Evolutionary conservation across 2,329 filamentous ascomycete genomes (phyloP).

Genomic region (Emergomyces pasteurianus): DNA sequence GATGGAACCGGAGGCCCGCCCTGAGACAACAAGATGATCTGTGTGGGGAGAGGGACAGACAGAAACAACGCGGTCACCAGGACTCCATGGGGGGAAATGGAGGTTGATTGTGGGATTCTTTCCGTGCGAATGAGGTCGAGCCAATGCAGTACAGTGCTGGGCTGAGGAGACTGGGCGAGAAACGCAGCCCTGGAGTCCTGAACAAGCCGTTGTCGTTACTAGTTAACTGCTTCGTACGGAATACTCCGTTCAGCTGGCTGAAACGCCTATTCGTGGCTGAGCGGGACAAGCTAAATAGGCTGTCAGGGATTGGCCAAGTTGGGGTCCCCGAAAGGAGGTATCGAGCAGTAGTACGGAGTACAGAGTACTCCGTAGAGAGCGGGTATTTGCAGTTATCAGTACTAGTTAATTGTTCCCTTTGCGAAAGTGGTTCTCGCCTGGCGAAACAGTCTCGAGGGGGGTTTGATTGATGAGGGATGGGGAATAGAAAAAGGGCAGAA

Average conservation of each 20-base stretch:
- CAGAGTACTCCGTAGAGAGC: no score
- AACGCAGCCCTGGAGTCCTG: background rate
- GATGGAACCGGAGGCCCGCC: background rate
- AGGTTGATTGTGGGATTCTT: background rate
- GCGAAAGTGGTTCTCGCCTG: background rate
- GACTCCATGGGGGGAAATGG: background rate
- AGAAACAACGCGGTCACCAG: background rate
- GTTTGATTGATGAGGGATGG: background rate
- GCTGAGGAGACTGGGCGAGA: background rate
- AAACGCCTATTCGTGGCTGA: background rate
- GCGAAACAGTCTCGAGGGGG: background rate
- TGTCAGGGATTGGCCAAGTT: background rate
- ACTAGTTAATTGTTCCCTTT: background rate
- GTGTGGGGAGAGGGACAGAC: background rate
- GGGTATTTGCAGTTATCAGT: background rate
- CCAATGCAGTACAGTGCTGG: background rate
- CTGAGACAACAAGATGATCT: background rate
- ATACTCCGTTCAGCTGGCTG: no score
- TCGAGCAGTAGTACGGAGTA: background rate
- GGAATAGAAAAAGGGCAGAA: background rate
- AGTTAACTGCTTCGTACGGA: no score
- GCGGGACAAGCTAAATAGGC: background rate
- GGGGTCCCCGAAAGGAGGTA: background rate
- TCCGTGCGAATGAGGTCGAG: background rate
- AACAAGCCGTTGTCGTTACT: background rate